Percentiles rank a stretch among this genome's conserved stretches.
These are phyloP conservation scores for Boletellus sp. DNA, from an alignment of 1,284 basidiomycete species.

Conservation along the genomic window DNA sequence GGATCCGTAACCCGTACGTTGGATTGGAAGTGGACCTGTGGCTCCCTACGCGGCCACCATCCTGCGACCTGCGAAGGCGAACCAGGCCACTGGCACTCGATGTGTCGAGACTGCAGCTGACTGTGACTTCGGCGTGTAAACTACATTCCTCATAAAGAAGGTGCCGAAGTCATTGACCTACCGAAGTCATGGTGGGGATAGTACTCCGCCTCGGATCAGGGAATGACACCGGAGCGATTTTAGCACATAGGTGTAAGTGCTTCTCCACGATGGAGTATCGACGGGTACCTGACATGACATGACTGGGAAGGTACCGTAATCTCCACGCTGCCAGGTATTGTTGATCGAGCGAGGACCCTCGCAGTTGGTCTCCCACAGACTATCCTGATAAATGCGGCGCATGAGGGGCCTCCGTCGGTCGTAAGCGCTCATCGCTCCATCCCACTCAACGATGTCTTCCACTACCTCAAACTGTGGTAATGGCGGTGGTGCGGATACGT, in stretches of 20 bases:
- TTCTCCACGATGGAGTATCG: neutral
- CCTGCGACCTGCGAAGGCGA: too few relatives aligned
- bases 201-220: neutral
- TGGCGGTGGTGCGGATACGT: slow-evolving; percentile 38
- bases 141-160: too few relatives aligned
- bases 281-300: neutral
- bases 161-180: too few relatives aligned
- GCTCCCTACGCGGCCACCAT: too few relatives aligned
- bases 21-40: too few relatives aligned
- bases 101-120: too few relatives aligned
- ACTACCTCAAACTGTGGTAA: slow-evolving; percentile 23
- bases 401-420: neutral
- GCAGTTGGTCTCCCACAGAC: slow-evolving; percentile 23
- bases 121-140: too few relatives aligned
- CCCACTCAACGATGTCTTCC: slow-evolving; percentile 21
- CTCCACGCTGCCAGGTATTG: neutral
- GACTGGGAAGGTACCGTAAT: slow-evolving; percentile 26
- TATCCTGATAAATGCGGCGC: slow-evolving; percentile 4
- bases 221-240: neutral
- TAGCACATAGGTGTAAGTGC: neutral
- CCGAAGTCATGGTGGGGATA: too few relatives aligned
- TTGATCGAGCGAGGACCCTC: slow-evolving; percentile 24
- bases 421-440: neutral
- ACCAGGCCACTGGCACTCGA: too few relatives aligned
- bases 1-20: too few relatives aligned